phyloP scores from a whole-genome alignment of 1,284 basidiomycete species.

The Erythrobasidium hasegawianum region DNA sequence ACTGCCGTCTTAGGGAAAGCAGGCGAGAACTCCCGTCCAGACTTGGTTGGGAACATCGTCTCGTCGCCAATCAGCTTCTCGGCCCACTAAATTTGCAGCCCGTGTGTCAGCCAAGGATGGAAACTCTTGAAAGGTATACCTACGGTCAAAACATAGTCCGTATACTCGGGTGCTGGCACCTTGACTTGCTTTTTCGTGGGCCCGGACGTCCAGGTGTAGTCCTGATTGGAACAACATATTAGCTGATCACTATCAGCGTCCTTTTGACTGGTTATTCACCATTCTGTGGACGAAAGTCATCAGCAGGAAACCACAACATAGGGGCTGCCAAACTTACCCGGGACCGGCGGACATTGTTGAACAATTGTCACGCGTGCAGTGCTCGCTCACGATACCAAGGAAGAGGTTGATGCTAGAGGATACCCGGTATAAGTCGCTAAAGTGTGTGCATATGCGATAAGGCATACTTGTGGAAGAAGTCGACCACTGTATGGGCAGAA shows the following conservation, averaged over 20 bases:
- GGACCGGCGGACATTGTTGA: conserved; percentile 90
- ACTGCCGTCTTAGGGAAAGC: conserved; percentile 89
- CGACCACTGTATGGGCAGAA: conserved; percentile 64
- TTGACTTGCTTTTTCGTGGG: conserved; percentile 89
- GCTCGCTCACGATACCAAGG: conserved; percentile 91
- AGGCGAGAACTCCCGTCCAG: conserved; percentile 85
- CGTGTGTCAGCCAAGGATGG: not conserved
- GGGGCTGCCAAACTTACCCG: conserved; percentile 68
- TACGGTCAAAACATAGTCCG: conserved; percentile 93
- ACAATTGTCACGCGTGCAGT: conserved; percentile 83
- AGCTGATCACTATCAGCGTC: not conserved
- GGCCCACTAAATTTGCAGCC: conserved; percentile 61
- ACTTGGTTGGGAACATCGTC: conserved; percentile 88
- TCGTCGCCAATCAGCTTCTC: conserved; percentile 93
- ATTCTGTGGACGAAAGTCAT: conserved; percentile 16
- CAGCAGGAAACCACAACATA: too few relatives aligned
- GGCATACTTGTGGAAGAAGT: conserved; percentile 56
- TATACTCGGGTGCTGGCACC: conserved; percentile 91
- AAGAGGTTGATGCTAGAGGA: conserved; percentile 94
- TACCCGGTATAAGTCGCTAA: too few relatives aligned
- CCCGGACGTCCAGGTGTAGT: conserved; percentile 93
- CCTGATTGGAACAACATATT: conserved; percentile 49
- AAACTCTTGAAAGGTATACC: not conserved
- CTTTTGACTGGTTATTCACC: conserved; percentile 1
- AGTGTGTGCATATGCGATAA: too few relatives aligned